phyloP scores from a whole-genome alignment of 2,329 filamentous ascomycete species.

The Penicillium nordicum region DNA sequence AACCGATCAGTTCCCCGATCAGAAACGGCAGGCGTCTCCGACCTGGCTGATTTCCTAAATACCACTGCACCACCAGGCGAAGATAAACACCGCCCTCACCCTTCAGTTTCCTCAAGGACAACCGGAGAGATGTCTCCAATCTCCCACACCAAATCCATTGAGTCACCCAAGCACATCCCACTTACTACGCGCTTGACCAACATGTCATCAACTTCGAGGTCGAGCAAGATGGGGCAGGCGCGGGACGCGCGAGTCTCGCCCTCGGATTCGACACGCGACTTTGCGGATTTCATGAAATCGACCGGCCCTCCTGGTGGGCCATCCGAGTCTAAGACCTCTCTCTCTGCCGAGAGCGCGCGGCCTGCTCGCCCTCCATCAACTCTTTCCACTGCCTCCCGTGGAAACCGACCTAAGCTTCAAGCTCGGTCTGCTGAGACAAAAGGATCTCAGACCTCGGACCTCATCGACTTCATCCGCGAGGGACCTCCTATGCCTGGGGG shows the following conservation, averaged over 20 bases:
- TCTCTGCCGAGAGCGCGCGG: constrained; percentile 2
- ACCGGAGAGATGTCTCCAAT: constrained; percentile 15
- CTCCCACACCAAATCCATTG: constrained; percentile 22
- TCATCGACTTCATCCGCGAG: constrained; percentile 93
- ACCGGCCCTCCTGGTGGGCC: constrained; percentile 60
- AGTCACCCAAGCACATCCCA: constrained; percentile 26
- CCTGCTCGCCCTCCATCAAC: constrained; percentile 15
- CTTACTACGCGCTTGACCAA: constrained; percentile 17
- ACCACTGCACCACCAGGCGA: constrained; percentile 35
- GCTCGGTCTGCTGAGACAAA: constrained; percentile 67
- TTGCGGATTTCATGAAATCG: constrained; percentile 84
- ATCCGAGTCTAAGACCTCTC: not conserved
- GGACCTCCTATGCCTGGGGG: constrained; percentile 65
- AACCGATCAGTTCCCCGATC: constrained; percentile 32
- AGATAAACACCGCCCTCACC: constrained; percentile 17
- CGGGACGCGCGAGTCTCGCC: constrained; percentile 67
- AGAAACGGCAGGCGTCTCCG: constrained; percentile 36
- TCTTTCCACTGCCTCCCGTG: constrained; percentile 18
- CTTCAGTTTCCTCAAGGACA: constrained; percentile 22
- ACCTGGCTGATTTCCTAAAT: constrained; percentile 39
- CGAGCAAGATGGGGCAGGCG: constrained; percentile 44
- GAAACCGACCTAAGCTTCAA: constrained; percentile 53
- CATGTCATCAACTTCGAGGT: constrained; percentile 20
- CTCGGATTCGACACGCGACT: constrained; percentile 71
- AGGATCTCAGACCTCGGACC: constrained; percentile 70